Conservation (phyloP, 2,329 filamentous ascomycete genomes). For the Exophiala spinifera region DNA sequence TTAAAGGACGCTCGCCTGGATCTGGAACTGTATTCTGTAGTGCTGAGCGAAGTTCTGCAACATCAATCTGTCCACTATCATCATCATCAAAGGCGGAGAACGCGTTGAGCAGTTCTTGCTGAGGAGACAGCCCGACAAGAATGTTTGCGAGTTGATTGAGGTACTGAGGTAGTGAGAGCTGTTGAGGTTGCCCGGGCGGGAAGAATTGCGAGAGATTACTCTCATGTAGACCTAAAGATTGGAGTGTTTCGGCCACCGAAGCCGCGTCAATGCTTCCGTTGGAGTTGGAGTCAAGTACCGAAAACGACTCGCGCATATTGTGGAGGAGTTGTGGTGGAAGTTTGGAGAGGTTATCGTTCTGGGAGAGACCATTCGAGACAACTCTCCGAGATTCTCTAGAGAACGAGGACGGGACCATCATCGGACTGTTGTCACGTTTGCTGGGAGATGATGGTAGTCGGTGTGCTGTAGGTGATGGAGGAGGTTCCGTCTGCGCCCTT, state of each 20-base stretch:
- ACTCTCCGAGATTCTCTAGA: constrained; percentile 11
- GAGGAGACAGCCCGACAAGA: constrained; percentile 70
- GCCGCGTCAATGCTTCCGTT: constrained; percentile 78
- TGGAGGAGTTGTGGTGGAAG: constrained; percentile 79
- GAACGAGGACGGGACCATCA: neutral
- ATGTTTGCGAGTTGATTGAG: constrained; percentile 76
- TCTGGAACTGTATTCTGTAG: constrained; percentile 79
- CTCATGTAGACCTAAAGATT: constrained; percentile 65
- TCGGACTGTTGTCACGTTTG: constrained; percentile 8
- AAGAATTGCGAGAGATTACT: constrained; percentile 79
- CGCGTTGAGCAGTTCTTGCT: constrained; percentile 77
- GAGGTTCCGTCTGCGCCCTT: constrained; percentile 33
- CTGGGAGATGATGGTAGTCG: constrained; percentile 2
- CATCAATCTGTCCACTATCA: constrained; percentile 87
- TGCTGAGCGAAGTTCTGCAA: constrained; percentile 77
- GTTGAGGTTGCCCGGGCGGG: constrained; percentile 65
- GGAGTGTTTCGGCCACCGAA: constrained; percentile 81
- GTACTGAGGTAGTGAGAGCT: constrained; percentile 80
- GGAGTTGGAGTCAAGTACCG: constrained; percentile 85
- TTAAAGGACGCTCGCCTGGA: constrained; percentile 61
- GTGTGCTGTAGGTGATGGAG: constrained; percentile 37
- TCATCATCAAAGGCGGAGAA: constrained; percentile 95
- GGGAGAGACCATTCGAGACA: constrained; percentile 21
- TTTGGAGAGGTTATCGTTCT: constrained; percentile 41
- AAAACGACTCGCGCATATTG: constrained; percentile 86